Conservation (phyloP, 2,329 filamentous ascomycete genomes). For the Nannizzia gypsea region DNA sequence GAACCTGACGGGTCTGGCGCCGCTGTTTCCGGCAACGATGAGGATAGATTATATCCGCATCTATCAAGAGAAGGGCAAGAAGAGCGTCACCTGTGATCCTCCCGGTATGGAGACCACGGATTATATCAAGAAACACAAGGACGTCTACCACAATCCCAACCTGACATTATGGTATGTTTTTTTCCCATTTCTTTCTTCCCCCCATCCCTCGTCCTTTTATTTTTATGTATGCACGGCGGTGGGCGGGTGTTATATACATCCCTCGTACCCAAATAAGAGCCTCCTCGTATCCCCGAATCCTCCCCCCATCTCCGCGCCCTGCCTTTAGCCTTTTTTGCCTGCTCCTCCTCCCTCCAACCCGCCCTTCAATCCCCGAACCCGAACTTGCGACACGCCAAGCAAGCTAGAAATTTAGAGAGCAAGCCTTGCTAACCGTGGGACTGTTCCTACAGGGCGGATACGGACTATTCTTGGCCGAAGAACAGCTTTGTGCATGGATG, state of each 20-base stretch:
- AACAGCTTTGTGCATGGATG: conserved; percentile 52
- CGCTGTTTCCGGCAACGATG: conserved; percentile 52
- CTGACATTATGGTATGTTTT: conserved; percentile 47
- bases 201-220: too few species aligned
- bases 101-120: conserved; percentile 53
- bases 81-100: conserved; percentile 55
- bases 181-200: background rate
- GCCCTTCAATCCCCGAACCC: background rate
- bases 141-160: conserved; percentile 53
- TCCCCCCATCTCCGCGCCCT: background rate
- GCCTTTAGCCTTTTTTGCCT: background rate
- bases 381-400: background rate
- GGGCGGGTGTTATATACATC: background rate
- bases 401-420: background rate
- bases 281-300: background rate
- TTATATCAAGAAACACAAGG: conserved; percentile 52
- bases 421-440: background rate
- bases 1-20: conserved; percentile 45
- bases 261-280: background rate
- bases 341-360: background rate
- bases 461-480: conserved; percentile 48
- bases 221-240: background rate
- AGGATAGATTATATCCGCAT: conserved; percentile 59
- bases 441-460: conserved; percentile 29
- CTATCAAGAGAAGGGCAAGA: conserved; percentile 51